Evolutionary conservation across 2,329 filamentous ascomycete species (phyloP), one percentile per base, ranked within the genome.

Genomic region (Paecilomyces variotii): DNA sequence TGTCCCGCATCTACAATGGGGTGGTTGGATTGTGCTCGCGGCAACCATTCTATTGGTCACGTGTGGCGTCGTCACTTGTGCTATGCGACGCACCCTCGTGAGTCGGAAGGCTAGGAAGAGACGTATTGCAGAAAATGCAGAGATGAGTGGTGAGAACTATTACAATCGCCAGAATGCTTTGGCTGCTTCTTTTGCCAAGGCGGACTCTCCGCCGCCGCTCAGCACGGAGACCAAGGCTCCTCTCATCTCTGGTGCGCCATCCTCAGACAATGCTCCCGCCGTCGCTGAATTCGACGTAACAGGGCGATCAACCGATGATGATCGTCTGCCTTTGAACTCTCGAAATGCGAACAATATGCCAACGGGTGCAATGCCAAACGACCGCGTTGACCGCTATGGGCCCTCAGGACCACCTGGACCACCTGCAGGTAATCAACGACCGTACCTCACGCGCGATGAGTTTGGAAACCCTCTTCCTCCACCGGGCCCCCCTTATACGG

Each of bases 81-180:
- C 91, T 25, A 97, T 97, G 91, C 88, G 94, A 63, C 86, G 93
- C 60, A 95, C 92, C 2, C 79, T 97, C 59, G 90, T 97, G 61
- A 90, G 90, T 73, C 85, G 93, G 67, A 97, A 97, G 78, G 90
- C 92, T n/a, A 84, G 92, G 62, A 92, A 94, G 81, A 90, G 87
- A 79, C 85, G 91, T 53, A 95, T 97, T 70, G 91, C 87, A 2
- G 89, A 95, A 73, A 96, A 97, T 71, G 90, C 92, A 6, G 92
- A 97, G 72, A 97, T 97, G 92, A 97, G 90, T 71, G 93, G 93
- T 28, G 87, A 94, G 68, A 94, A 92, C 70, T 97, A 88, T 72
- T 97, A 95, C 75, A 88, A 87, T 67, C 82, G 87, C 60, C 76
- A 82, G 65, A 71, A 74, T 64, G 73, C 73, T 24, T 66, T 70